Percentiles rank a stretch among this genome's conserved stretches.
Conservation (phyloP, 805 yeast genomes). For the Wickerhamiella allomyrinae region DNA sequence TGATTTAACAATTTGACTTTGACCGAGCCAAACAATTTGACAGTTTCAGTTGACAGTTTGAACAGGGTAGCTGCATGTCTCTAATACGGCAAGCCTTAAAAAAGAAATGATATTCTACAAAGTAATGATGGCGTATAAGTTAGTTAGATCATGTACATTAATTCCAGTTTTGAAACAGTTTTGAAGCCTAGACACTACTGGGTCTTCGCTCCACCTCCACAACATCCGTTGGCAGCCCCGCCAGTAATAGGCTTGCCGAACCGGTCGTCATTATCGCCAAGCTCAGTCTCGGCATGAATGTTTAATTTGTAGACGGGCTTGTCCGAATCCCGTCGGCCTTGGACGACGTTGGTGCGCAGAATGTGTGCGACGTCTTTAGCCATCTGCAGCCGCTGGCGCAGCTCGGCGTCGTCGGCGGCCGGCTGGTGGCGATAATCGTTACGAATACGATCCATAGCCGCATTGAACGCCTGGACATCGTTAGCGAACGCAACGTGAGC, state of each 20-base stretch:
- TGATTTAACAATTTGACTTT: too few species aligned
- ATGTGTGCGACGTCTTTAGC: slow-evolving; percentile 60
- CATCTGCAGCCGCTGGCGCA: slow-evolving; percentile 37
- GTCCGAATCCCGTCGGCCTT: slow-evolving; percentile 35
- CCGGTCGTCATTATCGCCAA: slow-evolving; percentile 67
- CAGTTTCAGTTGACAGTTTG: too few species aligned
- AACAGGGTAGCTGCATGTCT: too few species aligned
- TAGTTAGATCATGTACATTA: too few species aligned
- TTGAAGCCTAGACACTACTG: background rate
- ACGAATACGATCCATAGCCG: slow-evolving; percentile 13
- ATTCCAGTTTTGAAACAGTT: too few species aligned
- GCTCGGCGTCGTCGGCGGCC: slow-evolving; percentile 17
- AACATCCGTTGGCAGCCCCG: slow-evolving; percentile 9
- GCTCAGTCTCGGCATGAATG: slow-evolving; percentile 68
- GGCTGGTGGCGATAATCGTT: slow-evolving; percentile 10
- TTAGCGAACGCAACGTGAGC: slow-evolving; percentile 14
- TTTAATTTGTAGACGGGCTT: slow-evolving; percentile 32
- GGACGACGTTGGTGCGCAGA: slow-evolving; percentile 67
- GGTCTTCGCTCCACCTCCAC: slow-evolving; percentile 7
- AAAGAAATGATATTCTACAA: too few species aligned
- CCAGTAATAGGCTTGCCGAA: slow-evolving; percentile 1
- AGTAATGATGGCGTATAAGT: too few species aligned
- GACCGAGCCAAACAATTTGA: too few species aligned
- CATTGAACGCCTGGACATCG: slow-evolving; percentile 11
- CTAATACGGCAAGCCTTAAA: too few species aligned